Percentiles rank a stretch among this genome's conserved stretches.
phyloP scores from a whole-genome alignment of 1,139 yeast genomes.

The Barnettozyma hawaiiensis region DNA sequence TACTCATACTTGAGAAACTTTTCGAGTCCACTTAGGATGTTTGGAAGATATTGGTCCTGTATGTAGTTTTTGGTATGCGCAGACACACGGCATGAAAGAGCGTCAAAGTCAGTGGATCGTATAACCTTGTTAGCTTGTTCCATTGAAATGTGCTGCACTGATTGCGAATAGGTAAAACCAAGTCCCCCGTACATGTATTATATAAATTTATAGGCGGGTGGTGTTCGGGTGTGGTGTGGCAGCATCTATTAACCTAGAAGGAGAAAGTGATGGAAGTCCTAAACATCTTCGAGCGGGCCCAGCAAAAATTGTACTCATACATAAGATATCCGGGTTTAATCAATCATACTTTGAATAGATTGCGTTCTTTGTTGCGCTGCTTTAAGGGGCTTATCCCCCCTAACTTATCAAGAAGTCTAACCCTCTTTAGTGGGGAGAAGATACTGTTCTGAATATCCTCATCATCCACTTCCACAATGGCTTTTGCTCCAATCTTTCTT shows the following conservation, averaged over 20 bases:
- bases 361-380: conserved; percentile 24
- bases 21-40: conserved; percentile 32
- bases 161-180: too few species aligned
- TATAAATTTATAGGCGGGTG: too few species aligned
- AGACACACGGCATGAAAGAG: conserved; percentile 65
- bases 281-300: too few species aligned
- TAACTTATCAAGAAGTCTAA: conserved; percentile 21
- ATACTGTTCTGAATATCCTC: conserved; percentile 15
- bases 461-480: conserved; percentile 20
- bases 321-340: not conserved
- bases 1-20: conserved; percentile 25
- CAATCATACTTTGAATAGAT: conserved; percentile 21
- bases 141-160: not conserved
- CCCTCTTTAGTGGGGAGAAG: conserved; percentile 21
- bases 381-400: conserved; percentile 25
- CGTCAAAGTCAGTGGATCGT: conserved; percentile 79
- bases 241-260: too few species aligned
- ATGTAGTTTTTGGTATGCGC: conserved; percentile 53
- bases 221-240: too few species aligned
- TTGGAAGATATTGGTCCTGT: conserved; percentile 44
- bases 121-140: conserved; percentile 27
- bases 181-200: too few species aligned
- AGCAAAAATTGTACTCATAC: too few species aligned
- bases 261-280: too few species aligned
- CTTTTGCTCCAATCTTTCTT: conserved; percentile 19